Conservation (phyloP, 1,284 basidiomycete species). For the Cutaneotrichosporon sp. region DNA sequence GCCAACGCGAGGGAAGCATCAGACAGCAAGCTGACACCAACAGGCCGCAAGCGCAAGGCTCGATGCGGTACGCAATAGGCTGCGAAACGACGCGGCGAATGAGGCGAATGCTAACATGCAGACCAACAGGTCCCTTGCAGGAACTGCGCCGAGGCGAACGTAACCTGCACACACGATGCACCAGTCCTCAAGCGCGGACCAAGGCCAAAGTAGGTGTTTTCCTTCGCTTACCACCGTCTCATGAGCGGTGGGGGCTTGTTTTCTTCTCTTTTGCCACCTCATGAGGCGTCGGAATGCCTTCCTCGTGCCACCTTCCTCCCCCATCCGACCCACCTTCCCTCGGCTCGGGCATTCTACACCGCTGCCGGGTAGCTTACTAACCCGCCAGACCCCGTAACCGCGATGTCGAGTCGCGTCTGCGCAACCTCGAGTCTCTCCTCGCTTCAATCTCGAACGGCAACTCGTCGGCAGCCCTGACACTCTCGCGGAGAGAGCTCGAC, state of each 20-base stretch:
- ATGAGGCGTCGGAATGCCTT: background rate
- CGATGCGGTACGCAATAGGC: constrained; percentile 30
- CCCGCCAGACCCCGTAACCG: constrained; percentile 27
- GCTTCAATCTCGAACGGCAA: constrained; percentile 31
- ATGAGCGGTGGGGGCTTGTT: background rate
- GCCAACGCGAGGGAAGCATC: background rate
- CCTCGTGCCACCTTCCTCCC: background rate
- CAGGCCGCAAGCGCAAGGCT: constrained; percentile 39
- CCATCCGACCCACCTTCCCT: too few relatives aligned
- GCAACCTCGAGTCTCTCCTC: constrained; percentile 36
- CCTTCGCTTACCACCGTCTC: background rate
- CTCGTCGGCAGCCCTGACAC: constrained; percentile 22
- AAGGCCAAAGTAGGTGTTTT: constrained; percentile 29
- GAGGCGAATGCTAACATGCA: constrained; percentile 10
- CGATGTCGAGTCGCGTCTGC: constrained; percentile 33
- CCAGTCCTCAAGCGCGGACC: constrained; percentile 40
- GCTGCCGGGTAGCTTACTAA: constrained; percentile 4
- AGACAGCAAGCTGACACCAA: background rate
- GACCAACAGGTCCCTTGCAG: constrained; percentile 37
- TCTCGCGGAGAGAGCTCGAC: constrained; percentile 32
- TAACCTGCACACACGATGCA: constrained; percentile 37
- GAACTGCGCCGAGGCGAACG: constrained; percentile 34
- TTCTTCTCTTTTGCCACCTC: background rate
- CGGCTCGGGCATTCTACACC: background rate
- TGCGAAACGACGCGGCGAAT: too few relatives aligned